These are phyloP conservation scores for Nemania sp. DNA, from an alignment of 2,329 filamentous ascomycete species.

Conservation along the genomic window DNA sequence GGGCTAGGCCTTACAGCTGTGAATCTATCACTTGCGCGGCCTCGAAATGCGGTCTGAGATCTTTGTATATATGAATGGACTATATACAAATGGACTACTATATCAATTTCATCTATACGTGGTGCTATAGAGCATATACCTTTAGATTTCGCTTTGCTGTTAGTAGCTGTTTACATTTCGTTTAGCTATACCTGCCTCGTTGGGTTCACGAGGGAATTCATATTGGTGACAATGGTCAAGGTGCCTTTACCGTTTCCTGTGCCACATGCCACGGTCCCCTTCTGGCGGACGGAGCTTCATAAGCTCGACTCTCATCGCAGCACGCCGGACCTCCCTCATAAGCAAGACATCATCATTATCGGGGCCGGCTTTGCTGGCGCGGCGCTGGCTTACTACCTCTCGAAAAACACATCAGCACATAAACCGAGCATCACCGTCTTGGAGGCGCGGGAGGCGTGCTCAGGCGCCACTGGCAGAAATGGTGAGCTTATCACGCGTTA, in stretches of 20 bases:
- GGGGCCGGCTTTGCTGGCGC: constrained; percentile 60
- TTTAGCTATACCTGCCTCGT: not conserved
- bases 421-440: constrained; percentile 35
- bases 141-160: no score
- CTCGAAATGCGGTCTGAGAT: not conserved
- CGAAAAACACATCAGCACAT: constrained; percentile 40
- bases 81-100: not conserved
- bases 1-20: no score
- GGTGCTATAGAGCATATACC: no score
- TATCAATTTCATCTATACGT: not conserved
- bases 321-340: constrained; percentile 51
- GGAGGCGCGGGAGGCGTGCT: constrained; percentile 39
- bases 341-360: constrained; percentile 55
- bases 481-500: constrained; percentile 30
- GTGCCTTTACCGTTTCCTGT: constrained; percentile 27
- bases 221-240: not conserved
- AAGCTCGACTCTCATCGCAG: constrained; percentile 55
- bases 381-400: constrained; percentile 52
- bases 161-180: not conserved
- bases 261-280: constrained; percentile 48
- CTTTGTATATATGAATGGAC: not conserved
- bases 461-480: constrained; percentile 33
- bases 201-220: not conserved
- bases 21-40: not conserved
- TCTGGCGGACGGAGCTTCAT: constrained; percentile 60